phyloP scores from a whole-genome alignment of 1,284 basidiomycete species.

The Paramarasmius palmivorus region DNA sequence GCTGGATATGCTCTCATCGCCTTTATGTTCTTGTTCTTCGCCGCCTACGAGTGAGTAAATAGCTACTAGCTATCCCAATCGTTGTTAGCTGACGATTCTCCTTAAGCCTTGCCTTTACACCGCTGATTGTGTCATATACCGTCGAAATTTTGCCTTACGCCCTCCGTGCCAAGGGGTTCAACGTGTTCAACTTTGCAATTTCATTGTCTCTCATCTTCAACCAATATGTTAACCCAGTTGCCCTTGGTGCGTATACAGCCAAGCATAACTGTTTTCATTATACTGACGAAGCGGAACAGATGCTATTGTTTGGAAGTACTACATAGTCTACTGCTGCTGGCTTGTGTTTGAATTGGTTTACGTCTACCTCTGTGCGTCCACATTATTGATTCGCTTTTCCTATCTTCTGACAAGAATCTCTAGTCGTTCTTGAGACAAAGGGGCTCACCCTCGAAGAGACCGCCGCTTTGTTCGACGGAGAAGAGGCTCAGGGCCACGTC shows the following conservation, averaged over 20 bases:
- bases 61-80: neutral
- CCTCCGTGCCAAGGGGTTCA: constrained; percentile 80
- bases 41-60: constrained; percentile 61
- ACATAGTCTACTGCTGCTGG: constrained; percentile 70
- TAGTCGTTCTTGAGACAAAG: constrained; percentile 69
- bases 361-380: constrained; percentile 54
- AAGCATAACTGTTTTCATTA: neutral
- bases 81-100: constrained; percentile 5
- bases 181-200: constrained; percentile 67
- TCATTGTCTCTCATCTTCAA: constrained; percentile 75
- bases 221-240: constrained; percentile 81
- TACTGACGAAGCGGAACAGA: constrained; percentile 32
- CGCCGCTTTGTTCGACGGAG: constrained; percentile 71
- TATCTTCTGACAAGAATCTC: constrained; percentile 11
- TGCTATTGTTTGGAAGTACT: constrained; percentile 66
- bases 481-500: constrained; percentile 28
- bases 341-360: constrained; percentile 62
- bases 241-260: constrained; percentile 32
- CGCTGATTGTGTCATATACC: constrained; percentile 74
- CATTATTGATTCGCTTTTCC: neutral
- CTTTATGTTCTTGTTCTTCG: constrained; percentile 78
- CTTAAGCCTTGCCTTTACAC: constrained; percentile 65
- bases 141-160: constrained; percentile 73
- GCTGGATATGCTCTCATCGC: constrained; percentile 72
- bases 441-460: constrained; percentile 74